Base-by-base conservation (phyloP, 805 yeast genomes). In the Ogataea sp. region DNA sequence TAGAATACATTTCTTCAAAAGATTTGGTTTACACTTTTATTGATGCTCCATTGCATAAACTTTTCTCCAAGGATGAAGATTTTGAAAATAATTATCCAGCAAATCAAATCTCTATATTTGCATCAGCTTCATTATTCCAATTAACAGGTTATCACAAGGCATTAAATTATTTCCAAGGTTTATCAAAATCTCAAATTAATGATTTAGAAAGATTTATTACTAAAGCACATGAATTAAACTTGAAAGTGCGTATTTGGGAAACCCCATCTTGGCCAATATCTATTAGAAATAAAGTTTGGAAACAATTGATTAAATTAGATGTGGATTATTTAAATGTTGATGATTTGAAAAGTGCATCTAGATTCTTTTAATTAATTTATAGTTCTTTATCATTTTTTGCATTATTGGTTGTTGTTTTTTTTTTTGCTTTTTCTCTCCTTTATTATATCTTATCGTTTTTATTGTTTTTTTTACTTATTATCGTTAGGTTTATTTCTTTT, bases 171-270 rank as follows among this genome's bases (percentile, higher is more conserved):
- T 46, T 39, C 36, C 36, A 43, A 30, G 67, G 71, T 2, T 59
- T 75, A 26, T 54, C 56, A 9, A 40, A 43, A 0, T 46, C 43
- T 1, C 74, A 72, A 42, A 42, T 52, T 37, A 38, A 39, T 2
- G 52, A 36, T 10, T 40, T 74, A 18, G 42, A 47, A 18, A 39
- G 43, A 4, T 43, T 30, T 34, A 39, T 55, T 11, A 39, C 41
- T 3, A 39, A 44, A 21, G 78, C 83, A 3, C 85, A 79, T 49
- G 49, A 56, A 2, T 42, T 64, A 35, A 70, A 71, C n/a, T 49
- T 82, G 37, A 68, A 68, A 46, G 70, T 83, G 0, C 62, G 89
- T 39, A 63, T 81, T 29, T 83, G 89, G 88, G 88, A 80, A 21
- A 80, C 78, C 6, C 79, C 85, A 1, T 63, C 62, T 24, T 80